Evolutionary conservation across 2,329 filamentous ascomycete genomes (phyloP).

Genomic region (Neonectria faginata): DNA sequence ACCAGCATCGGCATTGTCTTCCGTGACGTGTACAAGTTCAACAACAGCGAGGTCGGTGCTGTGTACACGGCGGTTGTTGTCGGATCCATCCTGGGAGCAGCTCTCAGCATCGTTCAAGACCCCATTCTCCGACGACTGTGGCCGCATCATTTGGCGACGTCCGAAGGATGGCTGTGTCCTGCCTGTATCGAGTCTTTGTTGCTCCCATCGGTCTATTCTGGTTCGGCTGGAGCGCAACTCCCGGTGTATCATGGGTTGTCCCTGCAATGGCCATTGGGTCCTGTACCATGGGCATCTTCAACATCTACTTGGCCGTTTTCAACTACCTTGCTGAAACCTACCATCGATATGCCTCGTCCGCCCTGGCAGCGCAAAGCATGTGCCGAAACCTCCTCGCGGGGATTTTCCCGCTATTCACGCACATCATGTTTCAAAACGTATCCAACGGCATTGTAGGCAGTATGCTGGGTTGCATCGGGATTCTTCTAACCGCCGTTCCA

Average conservation of each 20-base stretch:
- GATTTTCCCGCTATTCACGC: slow-evolving; percentile 71
- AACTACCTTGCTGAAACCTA: slow-evolving; percentile 78
- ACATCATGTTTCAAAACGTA: slow-evolving; percentile 69
- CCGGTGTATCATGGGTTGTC: slow-evolving; percentile 70
- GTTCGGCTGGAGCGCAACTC: slow-evolving; percentile 73
- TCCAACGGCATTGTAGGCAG: slow-evolving; percentile 71
- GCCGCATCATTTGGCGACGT: slow-evolving; percentile 48
- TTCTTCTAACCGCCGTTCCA: slow-evolving; percentile 71
- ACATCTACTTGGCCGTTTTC: slow-evolving; percentile 75
- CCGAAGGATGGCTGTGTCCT: slow-evolving; percentile 74
- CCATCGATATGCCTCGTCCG: slow-evolving; percentile 73
- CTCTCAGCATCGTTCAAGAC: slow-evolving; percentile 67
- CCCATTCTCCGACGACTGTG: slow-evolving; percentile 66
- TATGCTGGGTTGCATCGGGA: slow-evolving; percentile 70
- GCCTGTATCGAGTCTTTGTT: slow-evolving; percentile 71
- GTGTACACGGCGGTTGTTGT: slow-evolving; percentile 66
- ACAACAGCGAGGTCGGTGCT: slow-evolving; percentile 67
- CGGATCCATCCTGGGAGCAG: slow-evolving; percentile 59
- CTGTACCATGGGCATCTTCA: slow-evolving; percentile 76
- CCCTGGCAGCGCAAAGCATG: slow-evolving; percentile 74
- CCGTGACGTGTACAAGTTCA: slow-evolving; percentile 69
- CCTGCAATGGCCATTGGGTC: slow-evolving; percentile 71
- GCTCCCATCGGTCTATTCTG: slow-evolving; percentile 74
- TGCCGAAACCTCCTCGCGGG: slow-evolving; percentile 75
- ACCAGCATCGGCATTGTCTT: slow-evolving; percentile 74